Evolutionary conservation across 169 alveolate species (phyloP), one percentile per base, ranked within the genome.

Genomic region (Eimeria falciformis): DNA sequence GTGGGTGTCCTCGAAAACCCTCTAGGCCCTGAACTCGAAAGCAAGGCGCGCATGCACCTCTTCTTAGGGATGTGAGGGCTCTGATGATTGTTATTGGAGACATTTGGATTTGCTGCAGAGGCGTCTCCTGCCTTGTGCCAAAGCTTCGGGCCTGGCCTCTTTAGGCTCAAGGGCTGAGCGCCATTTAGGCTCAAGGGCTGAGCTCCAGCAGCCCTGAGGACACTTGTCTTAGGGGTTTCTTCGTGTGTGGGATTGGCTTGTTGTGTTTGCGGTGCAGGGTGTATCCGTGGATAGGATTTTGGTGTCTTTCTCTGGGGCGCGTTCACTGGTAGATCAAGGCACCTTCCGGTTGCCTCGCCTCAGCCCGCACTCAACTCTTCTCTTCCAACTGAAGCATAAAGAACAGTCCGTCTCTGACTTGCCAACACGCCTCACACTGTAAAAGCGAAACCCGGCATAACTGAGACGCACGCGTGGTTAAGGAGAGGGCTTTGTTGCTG

Each of bases 271-370:
- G 53, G n/a, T 46, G 58, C 93, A 90, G 93, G 83, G 93, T 29
- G 65, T 66, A 47, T 93, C 96, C 21, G 93, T 94, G 18, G 91
- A 92, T 14, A 94, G 81, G 25, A 45, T 94, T 50, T 90, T 91
- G 93, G 95, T 94, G 17, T 95, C 96, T n/a, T 94, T 93, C 81
- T 90, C 94, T 3, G 96, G 95, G n/a, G 91, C 94, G 43, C 90
- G 94, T 7, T 92, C 93, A 21, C 92, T 94, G 37, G 94, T 92
- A 53, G 93, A 89, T 45, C 93, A 90, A 46, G 56, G 95, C 55
- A 91, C 96, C 14, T 94, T 94, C 83, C 95, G 93, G 17, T 87
- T 94, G 18, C 96, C 96, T 21, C 91, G 94, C 47, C 66, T 94
- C 53, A 94, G 93, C 92, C 66, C 95, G 21, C 91, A 81, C 66